Percentiles rank a stretch among this genome's conserved stretches.
Evolutionary conservation across 371 early-diverging fungal species (phyloP).

Genomic region (Mortierella sp.): DNA sequence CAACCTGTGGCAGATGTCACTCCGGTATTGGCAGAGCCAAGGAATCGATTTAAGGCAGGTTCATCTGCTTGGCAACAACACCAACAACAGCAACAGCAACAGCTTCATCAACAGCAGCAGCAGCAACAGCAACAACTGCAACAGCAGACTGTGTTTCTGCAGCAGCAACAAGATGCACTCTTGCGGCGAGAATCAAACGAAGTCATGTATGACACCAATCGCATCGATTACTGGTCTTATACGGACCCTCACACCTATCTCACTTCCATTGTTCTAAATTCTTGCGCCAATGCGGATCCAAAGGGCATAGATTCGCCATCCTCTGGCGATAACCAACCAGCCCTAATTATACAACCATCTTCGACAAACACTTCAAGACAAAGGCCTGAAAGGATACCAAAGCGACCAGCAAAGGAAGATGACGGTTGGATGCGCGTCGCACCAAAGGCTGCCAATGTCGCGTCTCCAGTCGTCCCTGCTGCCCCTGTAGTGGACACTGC

Average conservation of each 20-base stretch:
- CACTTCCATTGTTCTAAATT: conserved; percentile 49
- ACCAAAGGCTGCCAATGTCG: conserved; percentile 8
- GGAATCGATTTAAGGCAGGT: conserved; percentile 42
- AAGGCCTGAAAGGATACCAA: neutral
- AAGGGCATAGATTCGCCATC: conserved; percentile 38
- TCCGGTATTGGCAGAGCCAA: conserved; percentile 38
- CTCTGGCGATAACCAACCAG: conserved; percentile 18
- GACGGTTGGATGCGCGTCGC: conserved; percentile 48
- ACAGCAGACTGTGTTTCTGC: conserved; percentile 31
- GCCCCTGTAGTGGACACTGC: conserved; percentile 3
- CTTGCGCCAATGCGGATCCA: conserved; percentile 44
- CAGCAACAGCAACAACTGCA: conserved; percentile 43
- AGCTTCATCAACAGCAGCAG: conserved; percentile 35
- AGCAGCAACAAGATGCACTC: conserved; percentile 45
- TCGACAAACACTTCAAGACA: conserved; percentile 9
- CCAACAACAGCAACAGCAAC: conserved; percentile 15
- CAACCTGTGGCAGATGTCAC: conserved; percentile 39
- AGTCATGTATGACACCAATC: conserved; percentile 23
- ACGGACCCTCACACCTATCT: conserved; percentile 47
- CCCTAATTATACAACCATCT: conserved; percentile 6
- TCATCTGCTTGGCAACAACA: conserved; percentile 49
- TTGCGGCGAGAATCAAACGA: conserved; percentile 7
- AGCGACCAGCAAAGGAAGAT: conserved; percentile 10
- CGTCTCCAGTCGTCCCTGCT: no score
- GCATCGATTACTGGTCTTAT: conserved; percentile 47